These are phyloP conservation scores for Tulasnella sp. DNA, from an alignment of 768 basidiomycete genomes.

Conservation along the genomic window DNA sequence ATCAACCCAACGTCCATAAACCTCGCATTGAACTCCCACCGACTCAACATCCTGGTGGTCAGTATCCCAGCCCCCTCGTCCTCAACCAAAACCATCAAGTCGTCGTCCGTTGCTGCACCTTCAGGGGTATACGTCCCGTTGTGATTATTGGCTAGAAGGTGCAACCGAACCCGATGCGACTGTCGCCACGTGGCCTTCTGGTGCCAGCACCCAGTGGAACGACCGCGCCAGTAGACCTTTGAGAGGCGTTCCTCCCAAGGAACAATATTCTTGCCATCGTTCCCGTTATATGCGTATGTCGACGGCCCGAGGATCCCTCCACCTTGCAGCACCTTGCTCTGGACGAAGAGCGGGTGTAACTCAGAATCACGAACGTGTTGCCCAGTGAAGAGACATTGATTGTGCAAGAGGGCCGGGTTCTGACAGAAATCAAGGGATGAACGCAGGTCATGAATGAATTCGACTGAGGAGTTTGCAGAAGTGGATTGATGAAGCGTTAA, in stretches of 20 bases:
- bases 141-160: slow-evolving; percentile 3
- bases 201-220: slow-evolving; percentile 4
- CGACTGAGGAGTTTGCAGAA: not conserved
- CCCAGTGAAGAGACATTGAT: slow-evolving; percentile 3
- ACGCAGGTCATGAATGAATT: not conserved
- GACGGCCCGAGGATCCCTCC: slow-evolving; percentile 8
- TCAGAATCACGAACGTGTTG: not conserved
- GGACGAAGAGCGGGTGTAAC: slow-evolving; percentile 15
- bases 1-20: slow-evolving; percentile 27
- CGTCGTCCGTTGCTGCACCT: not conserved
- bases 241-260: slow-evolving; percentile 5
- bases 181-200: not conserved
- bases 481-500: not conserved
- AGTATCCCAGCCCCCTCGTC: not conserved
- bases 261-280: not conserved
- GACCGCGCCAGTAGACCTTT: slow-evolving; percentile 6
- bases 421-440: not conserved
- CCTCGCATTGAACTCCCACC: slow-evolving; percentile 20
- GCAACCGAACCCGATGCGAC: slow-evolving; percentile 9
- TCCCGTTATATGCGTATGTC: not conserved
- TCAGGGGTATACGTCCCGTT: too few species aligned
- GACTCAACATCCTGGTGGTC: slow-evolving; percentile 1
- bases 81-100: not conserved
- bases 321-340: slow-evolving; percentile 16
- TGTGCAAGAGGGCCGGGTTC: slow-evolving; percentile 3